Evolutionary conservation across 2,329 filamentous ascomycete genomes (phyloP).

Genomic region (Cordyceps farinosa): DNA sequence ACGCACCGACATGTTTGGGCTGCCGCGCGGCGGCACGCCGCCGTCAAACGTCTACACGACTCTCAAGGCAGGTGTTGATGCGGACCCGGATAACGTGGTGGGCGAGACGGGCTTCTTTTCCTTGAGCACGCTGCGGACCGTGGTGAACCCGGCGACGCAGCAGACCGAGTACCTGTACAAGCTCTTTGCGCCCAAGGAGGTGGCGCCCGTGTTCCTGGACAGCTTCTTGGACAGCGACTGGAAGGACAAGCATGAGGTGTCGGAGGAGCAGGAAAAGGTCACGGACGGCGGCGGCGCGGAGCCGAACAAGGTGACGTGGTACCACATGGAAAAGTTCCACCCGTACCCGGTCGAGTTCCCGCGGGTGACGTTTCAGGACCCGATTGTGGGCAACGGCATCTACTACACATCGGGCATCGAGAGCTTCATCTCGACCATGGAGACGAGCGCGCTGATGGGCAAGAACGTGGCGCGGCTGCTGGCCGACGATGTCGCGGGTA

Average conservation of each 20-base stretch:
- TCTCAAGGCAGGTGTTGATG: constrained; percentile 57
- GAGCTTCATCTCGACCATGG: constrained; percentile 95
- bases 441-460: constrained; percentile 89
- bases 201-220: constrained; percentile 52
- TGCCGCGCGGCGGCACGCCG: constrained; percentile 52
- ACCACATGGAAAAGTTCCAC: constrained; percentile 72
- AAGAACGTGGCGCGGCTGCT: constrained; percentile 75
- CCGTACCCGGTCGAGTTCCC: constrained; percentile 85
- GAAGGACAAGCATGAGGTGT: constrained; percentile 38
- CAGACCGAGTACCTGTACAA: constrained; percentile 59
- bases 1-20: constrained; percentile 68
- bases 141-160: constrained; percentile 56
- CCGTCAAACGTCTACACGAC: constrained; percentile 83
- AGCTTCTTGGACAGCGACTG: constrained; percentile 48
- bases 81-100: constrained; percentile 53
- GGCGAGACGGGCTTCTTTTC: constrained; percentile 81
- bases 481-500: constrained; percentile 52
- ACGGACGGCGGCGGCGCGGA: constrained; percentile 27
- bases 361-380: constrained; percentile 81
- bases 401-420: constrained; percentile 79
- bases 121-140: constrained; percentile 67
- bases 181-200: constrained; percentile 56
- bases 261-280: constrained; percentile 30
- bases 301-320: constrained; percentile 61
- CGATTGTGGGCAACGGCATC: constrained; percentile 61